These are phyloP conservation scores for Hypoxylon fragiforme DNA, from an alignment of 495 filamentous ascomycete species.

Conservation along the genomic window DNA sequence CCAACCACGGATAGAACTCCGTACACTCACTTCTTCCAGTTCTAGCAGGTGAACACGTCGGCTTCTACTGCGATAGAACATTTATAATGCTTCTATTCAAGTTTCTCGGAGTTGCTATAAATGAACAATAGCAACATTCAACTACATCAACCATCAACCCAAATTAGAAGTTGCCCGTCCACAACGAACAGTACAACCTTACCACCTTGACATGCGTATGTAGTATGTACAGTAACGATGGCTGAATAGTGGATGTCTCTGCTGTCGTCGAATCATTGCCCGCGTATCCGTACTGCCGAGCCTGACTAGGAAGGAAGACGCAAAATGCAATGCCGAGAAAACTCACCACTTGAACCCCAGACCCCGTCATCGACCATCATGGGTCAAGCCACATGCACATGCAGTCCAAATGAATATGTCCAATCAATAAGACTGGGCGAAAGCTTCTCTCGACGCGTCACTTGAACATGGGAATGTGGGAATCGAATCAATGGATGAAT, in stretches of 20 bases:
- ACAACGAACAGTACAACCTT: too few relatives aligned
- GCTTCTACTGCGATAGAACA: slow-evolving; percentile 13
- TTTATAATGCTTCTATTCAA: slow-evolving; percentile 14
- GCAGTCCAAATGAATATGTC: slow-evolving; percentile 25
- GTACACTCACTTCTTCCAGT: slow-evolving; percentile 24
- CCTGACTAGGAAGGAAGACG: slow-evolving; percentile 31
- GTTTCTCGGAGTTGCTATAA: slow-evolving; percentile 16
- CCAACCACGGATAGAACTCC: slow-evolving; percentile 19
- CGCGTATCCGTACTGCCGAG: slow-evolving; percentile 28
- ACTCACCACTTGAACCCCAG: too few relatives aligned
- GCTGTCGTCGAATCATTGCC: slow-evolving; percentile 26
- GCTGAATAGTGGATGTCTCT: slow-evolving; percentile 2
- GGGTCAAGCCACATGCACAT: slow-evolving; percentile 27
- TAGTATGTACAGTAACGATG: slow-evolving; percentile 27
- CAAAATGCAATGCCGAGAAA: slow-evolving; percentile 28
- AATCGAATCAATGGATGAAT: slow-evolving; percentile 19
- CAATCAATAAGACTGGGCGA: slow-evolving; percentile 18
- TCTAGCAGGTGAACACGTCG: slow-evolving; percentile 26
- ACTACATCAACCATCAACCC: too few relatives aligned
- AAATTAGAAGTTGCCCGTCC: too few relatives aligned
- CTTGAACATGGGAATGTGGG: slow-evolving; percentile 1
- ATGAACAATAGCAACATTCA: too few relatives aligned
- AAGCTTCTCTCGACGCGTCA: slow-evolving; percentile 34
- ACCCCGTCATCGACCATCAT: slow-evolving; percentile 15
- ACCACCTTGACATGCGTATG: too few relatives aligned